Evolutionary conservation across 2,329 filamentous ascomycete species (phyloP).

Genomic region (Scleromitrula shiraiana): DNA sequence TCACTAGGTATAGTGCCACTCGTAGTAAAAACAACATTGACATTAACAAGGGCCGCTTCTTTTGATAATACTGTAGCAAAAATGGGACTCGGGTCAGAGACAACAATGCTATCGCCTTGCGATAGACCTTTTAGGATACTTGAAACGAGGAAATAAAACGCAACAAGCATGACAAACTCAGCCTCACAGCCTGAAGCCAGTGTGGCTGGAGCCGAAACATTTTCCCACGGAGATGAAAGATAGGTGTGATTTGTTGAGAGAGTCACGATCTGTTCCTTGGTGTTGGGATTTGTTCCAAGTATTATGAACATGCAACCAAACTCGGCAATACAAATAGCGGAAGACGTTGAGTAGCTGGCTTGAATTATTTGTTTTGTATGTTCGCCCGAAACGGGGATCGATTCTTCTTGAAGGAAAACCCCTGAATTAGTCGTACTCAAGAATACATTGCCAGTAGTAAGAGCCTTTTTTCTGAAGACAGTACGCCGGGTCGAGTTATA

Average conservation of each 20-base stretch:
- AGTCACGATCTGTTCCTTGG: background rate
- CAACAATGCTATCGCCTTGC: background rate
- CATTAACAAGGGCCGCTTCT: background rate
- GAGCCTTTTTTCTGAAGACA: background rate
- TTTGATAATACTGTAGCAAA: background rate
- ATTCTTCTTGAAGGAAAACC: background rate
- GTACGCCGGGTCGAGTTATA: background rate
- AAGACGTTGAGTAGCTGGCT: background rate
- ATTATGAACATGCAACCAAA: background rate
- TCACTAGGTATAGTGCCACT: background rate
- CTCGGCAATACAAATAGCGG: background rate
- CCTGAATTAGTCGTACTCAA: background rate
- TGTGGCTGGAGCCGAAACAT: background rate
- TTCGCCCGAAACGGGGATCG: background rate
- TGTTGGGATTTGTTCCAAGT: background rate
- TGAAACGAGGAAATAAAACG: background rate
- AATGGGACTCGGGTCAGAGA: background rate
- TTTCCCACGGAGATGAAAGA: background rate
- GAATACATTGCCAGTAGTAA: background rate
- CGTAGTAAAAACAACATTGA: background rate
- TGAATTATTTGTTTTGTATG: background rate
- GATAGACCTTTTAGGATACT: background rate
- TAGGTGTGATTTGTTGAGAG: background rate
- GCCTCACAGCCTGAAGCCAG: background rate
- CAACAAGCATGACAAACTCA: background rate